phyloP scores from a whole-genome alignment of 2,329 filamentous ascomycete genomes.

The Alternaria sp. region DNA sequence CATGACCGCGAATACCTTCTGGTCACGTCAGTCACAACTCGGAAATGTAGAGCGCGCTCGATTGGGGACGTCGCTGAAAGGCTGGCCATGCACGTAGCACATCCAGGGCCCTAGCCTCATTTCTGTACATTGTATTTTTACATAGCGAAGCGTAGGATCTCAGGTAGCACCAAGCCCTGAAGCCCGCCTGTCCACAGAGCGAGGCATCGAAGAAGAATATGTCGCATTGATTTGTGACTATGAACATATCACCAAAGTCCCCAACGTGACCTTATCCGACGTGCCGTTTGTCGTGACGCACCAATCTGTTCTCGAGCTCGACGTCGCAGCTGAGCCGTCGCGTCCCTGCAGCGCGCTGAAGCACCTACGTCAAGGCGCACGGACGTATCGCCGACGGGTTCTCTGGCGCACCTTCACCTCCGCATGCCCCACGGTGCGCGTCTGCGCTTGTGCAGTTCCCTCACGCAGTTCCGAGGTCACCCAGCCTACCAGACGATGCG shows the following conservation, averaged over 20 bases:
- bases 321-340: background rate
- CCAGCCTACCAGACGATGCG: constrained; percentile 8
- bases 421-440: constrained; percentile 21
- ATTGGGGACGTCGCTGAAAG: background rate
- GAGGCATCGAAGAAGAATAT: background rate
- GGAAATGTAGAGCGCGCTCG: background rate
- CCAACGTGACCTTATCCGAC: background rate
- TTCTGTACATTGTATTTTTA: constrained; percentile 1
- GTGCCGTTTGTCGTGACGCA: background rate
- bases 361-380: constrained; percentile 3
- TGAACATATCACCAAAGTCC: background rate
- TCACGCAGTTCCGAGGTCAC: background rate
- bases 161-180: background rate
- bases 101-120: background rate
- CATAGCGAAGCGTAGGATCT: background rate
- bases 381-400: constrained; percentile 10
- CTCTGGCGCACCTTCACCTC: constrained; percentile 19
- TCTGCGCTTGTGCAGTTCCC: constrained; percentile 10
- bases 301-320: background rate
- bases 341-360: background rate
- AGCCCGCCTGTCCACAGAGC: background rate
- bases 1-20: background rate
- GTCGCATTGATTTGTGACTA: background rate
- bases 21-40: background rate
- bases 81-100: background rate